Percentiles rank a stretch among this genome's conserved stretches.
Conservation (phyloP, 1,139 yeast genomes). For the Lizanozyma gosingica region DNA sequence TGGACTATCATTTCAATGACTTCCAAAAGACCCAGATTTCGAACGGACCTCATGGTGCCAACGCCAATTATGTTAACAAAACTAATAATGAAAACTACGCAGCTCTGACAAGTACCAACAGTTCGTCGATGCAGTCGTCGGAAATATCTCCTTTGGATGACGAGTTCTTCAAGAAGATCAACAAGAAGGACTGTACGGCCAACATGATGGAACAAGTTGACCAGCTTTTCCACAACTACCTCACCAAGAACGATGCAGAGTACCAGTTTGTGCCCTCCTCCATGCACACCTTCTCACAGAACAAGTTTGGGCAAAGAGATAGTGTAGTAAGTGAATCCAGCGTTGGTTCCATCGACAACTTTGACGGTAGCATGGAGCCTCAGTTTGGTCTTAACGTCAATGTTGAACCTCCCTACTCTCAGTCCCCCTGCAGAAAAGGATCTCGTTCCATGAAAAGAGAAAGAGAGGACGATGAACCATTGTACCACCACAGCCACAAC, state of each 20-base stretch:
- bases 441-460: constrained; percentile 1
- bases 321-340: background rate
- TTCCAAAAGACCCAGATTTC: no score
- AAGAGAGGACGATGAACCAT: background rate
- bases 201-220: background rate
- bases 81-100: background rate
- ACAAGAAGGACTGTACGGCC: background rate
- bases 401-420: background rate
- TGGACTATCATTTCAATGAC: background rate
- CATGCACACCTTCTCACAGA: background rate
- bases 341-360: background rate
- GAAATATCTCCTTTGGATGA: constrained; percentile 12
- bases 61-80: background rate
- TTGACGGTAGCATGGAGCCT: background rate
- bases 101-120: background rate
- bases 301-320: background rate
- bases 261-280: background rate
- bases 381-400: background rate
- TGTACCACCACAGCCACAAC: no score
- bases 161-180: constrained; percentile 10
- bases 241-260: background rate
- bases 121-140: background rate
- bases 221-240: background rate
- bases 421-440: background rate
- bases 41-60: no score